Evolutionary conservation across 2,329 filamentous ascomycete genomes (phyloP).

Genomic region (Stagonosporopsis vannaccii): DNA sequence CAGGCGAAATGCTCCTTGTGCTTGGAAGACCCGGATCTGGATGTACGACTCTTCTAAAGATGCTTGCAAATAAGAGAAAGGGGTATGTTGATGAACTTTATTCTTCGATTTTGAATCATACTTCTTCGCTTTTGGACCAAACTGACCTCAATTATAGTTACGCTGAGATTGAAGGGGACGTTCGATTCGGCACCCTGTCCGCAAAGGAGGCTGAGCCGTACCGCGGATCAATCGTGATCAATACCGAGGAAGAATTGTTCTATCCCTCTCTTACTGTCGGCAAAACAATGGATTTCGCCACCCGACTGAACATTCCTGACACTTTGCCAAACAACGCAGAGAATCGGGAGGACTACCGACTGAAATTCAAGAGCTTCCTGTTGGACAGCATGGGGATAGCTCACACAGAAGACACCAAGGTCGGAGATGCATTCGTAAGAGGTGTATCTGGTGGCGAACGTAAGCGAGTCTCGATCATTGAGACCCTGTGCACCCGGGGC

Average conservation of each 20-base stretch:
- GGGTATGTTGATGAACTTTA: slow-evolving; percentile 70
- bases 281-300: slow-evolving; percentile 63
- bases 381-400: slow-evolving; percentile 50
- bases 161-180: slow-evolving; percentile 73
- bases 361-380: slow-evolving; percentile 61
- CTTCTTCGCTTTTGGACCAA: too few relatives aligned
- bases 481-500: slow-evolving; percentile 65
- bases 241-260: slow-evolving; percentile 62
- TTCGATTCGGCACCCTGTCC: slow-evolving; percentile 58
- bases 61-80: slow-evolving; percentile 57
- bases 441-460: slow-evolving; percentile 74
- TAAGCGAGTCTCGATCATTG: slow-evolving; percentile 73
- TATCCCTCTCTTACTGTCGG: slow-evolving; percentile 61
- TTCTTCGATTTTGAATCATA: too few relatives aligned
- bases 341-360: slow-evolving; percentile 56
- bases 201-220: slow-evolving; percentile 78
- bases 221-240: slow-evolving; percentile 76
- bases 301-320: slow-evolving; percentile 63
- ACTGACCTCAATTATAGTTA: slow-evolving; percentile 65
- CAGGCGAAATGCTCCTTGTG: slow-evolving; percentile 76
- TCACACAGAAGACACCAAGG: slow-evolving; percentile 70
- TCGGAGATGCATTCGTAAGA: slow-evolving; percentile 71
- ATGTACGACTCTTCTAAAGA: slow-evolving; percentile 70
- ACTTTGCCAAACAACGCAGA: slow-evolving; percentile 60
- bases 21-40: slow-evolving; percentile 66